Conservation (phyloP, 495 filamentous ascomycete species). For the Xanthoparmelia taractica region DNA sequence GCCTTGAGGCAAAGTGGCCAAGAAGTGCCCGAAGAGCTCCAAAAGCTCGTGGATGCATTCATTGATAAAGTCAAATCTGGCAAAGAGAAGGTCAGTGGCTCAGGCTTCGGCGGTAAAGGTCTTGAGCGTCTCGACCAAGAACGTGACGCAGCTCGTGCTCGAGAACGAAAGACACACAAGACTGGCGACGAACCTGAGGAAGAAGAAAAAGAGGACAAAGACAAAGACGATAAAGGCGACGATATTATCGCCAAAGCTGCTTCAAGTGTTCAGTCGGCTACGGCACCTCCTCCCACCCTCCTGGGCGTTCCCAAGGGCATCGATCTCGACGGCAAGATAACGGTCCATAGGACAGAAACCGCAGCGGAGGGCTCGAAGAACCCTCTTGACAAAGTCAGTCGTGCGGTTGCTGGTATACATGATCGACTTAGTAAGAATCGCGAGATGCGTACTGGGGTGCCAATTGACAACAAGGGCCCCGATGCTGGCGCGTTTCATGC, state of each 20-base stretch:
- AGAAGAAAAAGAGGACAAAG: conserved; percentile 68
- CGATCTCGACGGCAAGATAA: conserved; percentile 66
- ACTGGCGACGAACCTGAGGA: conserved; percentile 85
- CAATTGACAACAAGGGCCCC: conserved; percentile 97
- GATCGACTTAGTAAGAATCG: conserved; percentile 77
- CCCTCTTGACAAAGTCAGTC: conserved; percentile 73
- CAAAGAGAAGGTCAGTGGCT: conserved; percentile 72
- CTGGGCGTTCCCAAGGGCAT: conserved; percentile 55
- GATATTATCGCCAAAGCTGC: conserved; percentile 61
- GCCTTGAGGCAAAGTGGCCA: conserved; percentile 89
- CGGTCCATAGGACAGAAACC: conserved; percentile 66
- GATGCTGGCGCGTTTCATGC: conserved; percentile 97
- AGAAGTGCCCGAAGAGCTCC: conserved; percentile 62
- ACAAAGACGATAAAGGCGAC: conserved; percentile 44
- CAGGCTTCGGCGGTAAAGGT: conserved; percentile 92
- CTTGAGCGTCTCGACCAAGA: conserved; percentile 85
- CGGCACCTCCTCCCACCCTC: conserved; percentile 34
- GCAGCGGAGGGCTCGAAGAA: conserved; percentile 51
- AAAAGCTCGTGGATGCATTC: conserved; percentile 59
- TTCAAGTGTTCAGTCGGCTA: conserved; percentile 53
- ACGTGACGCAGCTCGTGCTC: conserved; percentile 71
- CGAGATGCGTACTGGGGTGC: conserved; percentile 80
- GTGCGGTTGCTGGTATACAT: conserved; percentile 79
- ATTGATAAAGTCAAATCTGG: conserved; percentile 85
- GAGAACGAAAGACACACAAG: conserved; percentile 82